Conservation (phyloP, 371 early-diverging fungal genomes). For the Circinella umbellata region DNA sequence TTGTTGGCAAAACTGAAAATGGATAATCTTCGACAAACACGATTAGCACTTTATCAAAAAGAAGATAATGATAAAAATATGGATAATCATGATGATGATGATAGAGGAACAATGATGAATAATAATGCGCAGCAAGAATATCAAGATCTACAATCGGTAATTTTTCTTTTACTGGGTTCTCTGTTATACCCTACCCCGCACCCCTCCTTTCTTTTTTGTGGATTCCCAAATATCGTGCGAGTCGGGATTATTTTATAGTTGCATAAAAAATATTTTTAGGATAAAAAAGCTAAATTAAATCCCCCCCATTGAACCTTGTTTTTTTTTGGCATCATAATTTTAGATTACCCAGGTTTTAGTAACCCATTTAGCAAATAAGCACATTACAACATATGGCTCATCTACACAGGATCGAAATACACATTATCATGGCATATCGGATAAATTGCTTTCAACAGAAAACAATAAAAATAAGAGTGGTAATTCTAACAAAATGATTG, state of each 20-base stretch:
- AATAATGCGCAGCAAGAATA: conserved; percentile 38
- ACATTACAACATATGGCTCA: conserved; percentile 32
- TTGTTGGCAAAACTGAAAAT: conserved; percentile 49
- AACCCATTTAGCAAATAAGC: conserved; percentile 46
- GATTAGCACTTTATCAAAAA: conserved; percentile 10
- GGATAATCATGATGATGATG: conserved; percentile 1
- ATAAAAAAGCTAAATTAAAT: too few species aligned
- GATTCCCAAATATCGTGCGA: too few species aligned
- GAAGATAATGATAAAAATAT: background rate
- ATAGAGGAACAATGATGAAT: background rate
- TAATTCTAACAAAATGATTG: background rate
- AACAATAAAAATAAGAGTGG: conserved; percentile 3
- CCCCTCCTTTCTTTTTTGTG: too few species aligned
- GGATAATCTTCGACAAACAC: conserved; percentile 45
- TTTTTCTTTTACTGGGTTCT: background rate
- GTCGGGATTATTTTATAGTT: background rate
- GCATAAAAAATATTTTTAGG: background rate
- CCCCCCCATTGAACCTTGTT: too few species aligned
- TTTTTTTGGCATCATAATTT: too few species aligned
- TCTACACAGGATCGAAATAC: conserved; percentile 25
- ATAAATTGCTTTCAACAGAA: conserved; percentile 35
- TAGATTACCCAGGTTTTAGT: conserved; percentile 53
- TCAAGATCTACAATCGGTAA: conserved; percentile 42
- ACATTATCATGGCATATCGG: conserved; percentile 36
- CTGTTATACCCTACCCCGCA: too few species aligned